Conservation (phyloP, 306 rosid species). For the Acacia acuminata region DNA sequence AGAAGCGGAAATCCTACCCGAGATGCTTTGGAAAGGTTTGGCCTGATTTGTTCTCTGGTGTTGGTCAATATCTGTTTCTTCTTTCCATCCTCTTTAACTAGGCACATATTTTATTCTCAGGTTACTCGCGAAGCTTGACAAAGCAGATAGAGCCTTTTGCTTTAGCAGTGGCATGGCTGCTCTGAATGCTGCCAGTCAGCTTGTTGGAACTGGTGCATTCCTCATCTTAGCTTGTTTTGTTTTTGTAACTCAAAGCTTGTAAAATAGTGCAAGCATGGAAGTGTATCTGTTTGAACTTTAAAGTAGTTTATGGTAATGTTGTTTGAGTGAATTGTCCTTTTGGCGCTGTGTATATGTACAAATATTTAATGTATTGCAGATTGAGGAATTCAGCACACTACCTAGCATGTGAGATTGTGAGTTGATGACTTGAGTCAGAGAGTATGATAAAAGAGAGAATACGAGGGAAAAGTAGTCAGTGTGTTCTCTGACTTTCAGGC, state of each 20-base stretch:
- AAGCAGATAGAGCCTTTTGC: constrained; percentile 92
- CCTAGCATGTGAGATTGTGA: neutral
- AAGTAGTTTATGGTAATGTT: neutral
- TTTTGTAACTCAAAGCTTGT: neutral
- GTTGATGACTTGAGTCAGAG: neutral
- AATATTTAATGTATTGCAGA: neutral
- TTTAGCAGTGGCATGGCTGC: constrained; percentile 99
- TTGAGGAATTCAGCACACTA: neutral
- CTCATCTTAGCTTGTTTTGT: constrained; percentile 14
- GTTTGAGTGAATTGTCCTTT: neutral
- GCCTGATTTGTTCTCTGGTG: constrained; percentile 21
- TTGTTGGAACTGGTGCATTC: constrained; percentile 68
- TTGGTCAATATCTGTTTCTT: constrained; percentile 24
- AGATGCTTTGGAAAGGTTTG: constrained; percentile 82
- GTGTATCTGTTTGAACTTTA: neutral
- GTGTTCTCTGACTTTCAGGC: too few relatives aligned
- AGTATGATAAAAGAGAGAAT: too few relatives aligned
- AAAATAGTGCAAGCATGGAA: neutral
- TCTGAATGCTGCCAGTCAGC: constrained; percentile 75
- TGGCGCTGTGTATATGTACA: neutral
- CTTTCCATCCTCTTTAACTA: constrained; percentile 27
- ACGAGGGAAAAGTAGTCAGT: too few relatives aligned
- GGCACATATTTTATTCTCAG: constrained; percentile 46
- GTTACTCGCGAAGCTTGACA: constrained; percentile 81
- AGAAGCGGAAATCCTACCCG: constrained; percentile 96